phyloP scores from a whole-genome alignment of 495 filamentous ascomycete species.

The Penicillium waksmanii region DNA sequence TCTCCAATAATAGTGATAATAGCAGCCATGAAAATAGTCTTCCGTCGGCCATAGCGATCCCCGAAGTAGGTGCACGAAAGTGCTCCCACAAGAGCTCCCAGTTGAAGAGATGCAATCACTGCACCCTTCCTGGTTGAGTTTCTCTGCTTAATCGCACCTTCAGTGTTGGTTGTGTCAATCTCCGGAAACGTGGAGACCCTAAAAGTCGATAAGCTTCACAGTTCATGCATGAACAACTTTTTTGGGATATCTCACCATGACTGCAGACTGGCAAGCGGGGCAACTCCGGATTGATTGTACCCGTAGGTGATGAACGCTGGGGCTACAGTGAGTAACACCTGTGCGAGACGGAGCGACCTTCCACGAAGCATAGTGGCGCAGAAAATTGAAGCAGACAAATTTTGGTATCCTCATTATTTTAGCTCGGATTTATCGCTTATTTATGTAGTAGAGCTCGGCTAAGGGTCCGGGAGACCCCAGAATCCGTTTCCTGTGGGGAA shows the following conservation, averaged over 20 bases:
- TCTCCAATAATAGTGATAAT: constrained; percentile 33
- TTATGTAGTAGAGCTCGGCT: too few species aligned
- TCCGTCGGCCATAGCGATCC: constrained; percentile 36
- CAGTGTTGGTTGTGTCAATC: neutral
- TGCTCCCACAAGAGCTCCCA: constrained; percentile 26
- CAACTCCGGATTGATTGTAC: neutral
- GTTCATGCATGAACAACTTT: neutral
- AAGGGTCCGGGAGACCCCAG: too few species aligned
- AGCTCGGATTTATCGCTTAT: too few species aligned
- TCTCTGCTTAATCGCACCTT: neutral
- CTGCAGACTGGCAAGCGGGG: neutral
- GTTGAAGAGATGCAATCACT: constrained; percentile 13
- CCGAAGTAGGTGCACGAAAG: constrained; percentile 34
- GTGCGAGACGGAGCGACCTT: neutral
- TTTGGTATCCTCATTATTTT: too few species aligned
- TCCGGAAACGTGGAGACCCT: neutral
- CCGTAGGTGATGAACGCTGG: neutral
- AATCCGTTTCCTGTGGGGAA: too few species aligned
- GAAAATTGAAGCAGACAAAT: too few species aligned
- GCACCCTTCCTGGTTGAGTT: neutral
- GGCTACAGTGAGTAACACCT: neutral
- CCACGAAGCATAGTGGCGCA: neutral
- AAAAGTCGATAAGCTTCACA: neutral
- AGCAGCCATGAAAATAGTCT: constrained; percentile 32
- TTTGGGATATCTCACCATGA: neutral